These are phyloP conservation scores for Pterula multifida DNA, from an alignment of 1,284 basidiomycete species.

Conservation along the genomic window DNA sequence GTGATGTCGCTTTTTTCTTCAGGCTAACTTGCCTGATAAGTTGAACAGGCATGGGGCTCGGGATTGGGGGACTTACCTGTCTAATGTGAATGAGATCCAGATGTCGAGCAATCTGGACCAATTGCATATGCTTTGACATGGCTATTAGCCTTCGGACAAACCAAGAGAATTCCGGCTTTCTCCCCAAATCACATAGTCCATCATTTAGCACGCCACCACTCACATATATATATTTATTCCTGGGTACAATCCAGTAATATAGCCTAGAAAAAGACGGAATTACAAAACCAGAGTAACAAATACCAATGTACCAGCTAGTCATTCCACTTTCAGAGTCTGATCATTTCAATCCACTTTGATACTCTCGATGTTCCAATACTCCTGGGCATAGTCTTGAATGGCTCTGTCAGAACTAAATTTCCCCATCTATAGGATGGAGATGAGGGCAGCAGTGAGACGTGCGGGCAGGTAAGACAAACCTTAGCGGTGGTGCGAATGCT, in stretches of 20 bases:
- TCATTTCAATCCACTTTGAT: slow-evolving; percentile 18
- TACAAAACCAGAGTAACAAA: too few relatives aligned
- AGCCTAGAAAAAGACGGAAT: too few relatives aligned
- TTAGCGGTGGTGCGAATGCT: slow-evolving; percentile 76
- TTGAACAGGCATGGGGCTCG: background rate
- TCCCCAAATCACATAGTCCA: too few relatives aligned
- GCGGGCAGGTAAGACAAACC: slow-evolving; percentile 22
- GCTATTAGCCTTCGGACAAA: background rate
- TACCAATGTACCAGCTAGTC: too few relatives aligned
- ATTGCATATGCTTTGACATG: background rate
- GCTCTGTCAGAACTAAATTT: slow-evolving; percentile 90
- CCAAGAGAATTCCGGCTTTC: too few relatives aligned
- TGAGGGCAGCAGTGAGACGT: background rate
- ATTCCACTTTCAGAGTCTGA: too few relatives aligned
- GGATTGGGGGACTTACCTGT: background rate
- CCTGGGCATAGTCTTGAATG: slow-evolving; percentile 81
- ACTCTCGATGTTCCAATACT: slow-evolving; percentile 63
- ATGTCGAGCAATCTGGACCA: background rate
- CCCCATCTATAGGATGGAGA: slow-evolving; percentile 56
- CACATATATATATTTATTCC: too few relatives aligned
- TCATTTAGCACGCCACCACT: too few relatives aligned
- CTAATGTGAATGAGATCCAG: background rate
- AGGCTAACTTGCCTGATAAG: background rate
- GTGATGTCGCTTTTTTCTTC: background rate
- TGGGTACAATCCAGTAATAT: too few relatives aligned